These are phyloP conservation scores for Pyrenochaeta sp. DNA, from an alignment of 2,329 filamentous ascomycete genomes.

Conservation along the genomic window DNA sequence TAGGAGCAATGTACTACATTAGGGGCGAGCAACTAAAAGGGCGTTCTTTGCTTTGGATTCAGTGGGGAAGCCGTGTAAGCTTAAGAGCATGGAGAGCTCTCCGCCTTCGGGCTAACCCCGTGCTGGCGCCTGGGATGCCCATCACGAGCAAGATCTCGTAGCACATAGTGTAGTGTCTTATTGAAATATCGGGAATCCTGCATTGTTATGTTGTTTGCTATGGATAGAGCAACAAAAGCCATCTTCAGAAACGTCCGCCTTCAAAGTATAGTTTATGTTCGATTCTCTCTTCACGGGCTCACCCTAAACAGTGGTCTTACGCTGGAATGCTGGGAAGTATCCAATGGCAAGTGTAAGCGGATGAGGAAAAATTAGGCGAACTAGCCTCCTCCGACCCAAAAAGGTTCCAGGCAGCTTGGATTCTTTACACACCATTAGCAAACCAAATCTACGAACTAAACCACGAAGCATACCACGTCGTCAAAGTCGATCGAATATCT, in stretches of 20 bases:
- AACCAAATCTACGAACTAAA: not conserved
- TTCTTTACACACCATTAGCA: not conserved
- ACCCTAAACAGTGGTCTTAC: too few species aligned
- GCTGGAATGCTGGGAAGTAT: too few species aligned
- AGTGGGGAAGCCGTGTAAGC: conserved; percentile 14
- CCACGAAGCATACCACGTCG: not conserved
- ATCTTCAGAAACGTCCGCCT: not conserved
- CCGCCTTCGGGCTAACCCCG: conserved; percentile 7
- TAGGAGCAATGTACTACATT: conserved; percentile 43
- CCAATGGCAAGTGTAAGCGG: conserved; percentile 25
- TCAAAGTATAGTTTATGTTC: not conserved
- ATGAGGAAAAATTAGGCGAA: conserved; percentile 34
- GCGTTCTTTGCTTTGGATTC: conserved; percentile 40
- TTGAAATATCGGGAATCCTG: conserved; percentile 22
- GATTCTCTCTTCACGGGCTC: not conserved
- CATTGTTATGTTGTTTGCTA: conserved; percentile 1
- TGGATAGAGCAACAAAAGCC: not conserved
- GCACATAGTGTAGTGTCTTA: conserved; percentile 44
- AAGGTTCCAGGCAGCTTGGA: conserved; percentile 22
- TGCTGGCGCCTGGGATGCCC: conserved; percentile 22
- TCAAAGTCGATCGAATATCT: not conserved
- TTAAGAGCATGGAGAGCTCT: conserved; percentile 19
- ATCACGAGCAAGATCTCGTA: conserved; percentile 25
- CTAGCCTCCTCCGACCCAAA: conserved; percentile 27
- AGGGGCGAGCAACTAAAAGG: conserved; percentile 34